These are phyloP conservation scores for Pseudotulostoma volvatum DNA, from an alignment of 495 filamentous ascomycete genomes.

Conservation along the genomic window DNA sequence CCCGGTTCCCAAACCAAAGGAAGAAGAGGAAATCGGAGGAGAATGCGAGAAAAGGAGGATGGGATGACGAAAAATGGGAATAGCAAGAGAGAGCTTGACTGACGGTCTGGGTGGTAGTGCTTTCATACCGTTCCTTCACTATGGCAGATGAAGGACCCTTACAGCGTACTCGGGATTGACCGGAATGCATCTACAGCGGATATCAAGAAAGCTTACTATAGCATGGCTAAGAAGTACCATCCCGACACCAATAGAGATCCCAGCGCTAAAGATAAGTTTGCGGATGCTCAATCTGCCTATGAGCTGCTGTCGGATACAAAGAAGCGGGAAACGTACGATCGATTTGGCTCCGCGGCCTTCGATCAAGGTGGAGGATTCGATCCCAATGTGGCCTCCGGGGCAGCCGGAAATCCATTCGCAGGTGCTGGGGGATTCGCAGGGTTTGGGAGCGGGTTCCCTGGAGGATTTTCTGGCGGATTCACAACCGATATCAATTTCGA, in stretches of 20 bases:
- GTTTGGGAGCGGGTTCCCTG: constrained; percentile 39
- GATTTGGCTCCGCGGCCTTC: constrained; percentile 77
- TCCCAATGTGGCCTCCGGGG: constrained; percentile 46
- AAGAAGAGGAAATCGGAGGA: no score
- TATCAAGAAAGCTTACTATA: constrained; percentile 98
- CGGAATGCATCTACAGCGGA: constrained; percentile 66
- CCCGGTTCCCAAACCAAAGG: no score
- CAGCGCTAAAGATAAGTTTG: constrained; percentile 80
- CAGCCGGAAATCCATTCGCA: constrained; percentile 42
- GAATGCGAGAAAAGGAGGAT: not conserved
- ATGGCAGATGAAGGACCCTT: constrained; percentile 62
- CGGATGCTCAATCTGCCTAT: constrained; percentile 80
- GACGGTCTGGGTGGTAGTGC: constrained; percentile 27
- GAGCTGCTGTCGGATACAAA: constrained; percentile 81
- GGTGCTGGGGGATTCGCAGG: constrained; percentile 34
- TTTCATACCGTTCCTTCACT: constrained; percentile 59
- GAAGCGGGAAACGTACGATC: constrained; percentile 82
- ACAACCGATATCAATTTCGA: constrained; percentile 80
- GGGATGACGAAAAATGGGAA: constrained; percentile 1
- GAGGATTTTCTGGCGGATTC: constrained; percentile 45
- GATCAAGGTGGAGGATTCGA: constrained; percentile 60
- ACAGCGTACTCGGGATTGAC: constrained; percentile 67
- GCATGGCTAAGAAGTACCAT: constrained; percentile 94
- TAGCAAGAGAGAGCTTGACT: not conserved
- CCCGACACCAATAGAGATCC: constrained; percentile 95